Percentiles rank a stretch among this genome's conserved stretches.
Evolutionary conservation across 2,329 filamentous ascomycete species (phyloP).

Genomic region (Diaporthe aspalathi): DNA sequence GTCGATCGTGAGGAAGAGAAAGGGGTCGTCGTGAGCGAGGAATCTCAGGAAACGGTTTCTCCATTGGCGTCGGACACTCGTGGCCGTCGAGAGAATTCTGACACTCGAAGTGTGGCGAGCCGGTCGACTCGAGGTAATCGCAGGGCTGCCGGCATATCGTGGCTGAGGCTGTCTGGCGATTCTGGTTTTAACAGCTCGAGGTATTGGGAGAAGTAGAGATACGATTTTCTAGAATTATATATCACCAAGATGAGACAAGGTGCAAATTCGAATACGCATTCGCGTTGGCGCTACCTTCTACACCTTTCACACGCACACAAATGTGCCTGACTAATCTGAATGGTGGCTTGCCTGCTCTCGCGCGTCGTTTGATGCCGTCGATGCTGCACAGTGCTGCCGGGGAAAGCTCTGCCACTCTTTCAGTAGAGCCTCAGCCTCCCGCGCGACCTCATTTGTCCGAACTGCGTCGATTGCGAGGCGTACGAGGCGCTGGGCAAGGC

Average conservation of each 20-base stretch:
- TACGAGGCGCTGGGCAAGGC: conserved; percentile 40
- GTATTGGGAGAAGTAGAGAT: neutral
- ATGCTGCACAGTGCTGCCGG: too few relatives aligned
- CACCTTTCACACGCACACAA: too few relatives aligned
- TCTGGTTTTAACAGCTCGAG: conserved; percentile 15
- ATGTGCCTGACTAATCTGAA: too few relatives aligned
- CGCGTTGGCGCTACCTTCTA: too few relatives aligned
- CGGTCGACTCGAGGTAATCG: conserved; percentile 4
- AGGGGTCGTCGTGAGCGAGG: neutral
- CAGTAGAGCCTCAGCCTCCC: neutral
- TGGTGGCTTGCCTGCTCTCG: too few relatives aligned
- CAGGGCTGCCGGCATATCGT: conserved; percentile 8
- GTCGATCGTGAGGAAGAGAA: neutral
- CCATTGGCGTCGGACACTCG: neutral
- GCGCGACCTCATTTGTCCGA: neutral
- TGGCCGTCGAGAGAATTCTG: neutral
- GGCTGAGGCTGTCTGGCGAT: conserved; percentile 2
- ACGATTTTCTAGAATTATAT: too few relatives aligned
- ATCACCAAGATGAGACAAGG: too few relatives aligned
- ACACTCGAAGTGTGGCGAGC: conserved; percentile 2
- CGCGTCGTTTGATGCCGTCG: too few relatives aligned
- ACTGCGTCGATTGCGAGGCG: conserved; percentile 30
- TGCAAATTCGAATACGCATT: too few relatives aligned
- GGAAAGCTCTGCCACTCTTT: neutral
- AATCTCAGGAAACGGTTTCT: neutral